Conservation (phyloP, 1,139 yeast species). For the Blastobotrys buckinghamii region DNA sequence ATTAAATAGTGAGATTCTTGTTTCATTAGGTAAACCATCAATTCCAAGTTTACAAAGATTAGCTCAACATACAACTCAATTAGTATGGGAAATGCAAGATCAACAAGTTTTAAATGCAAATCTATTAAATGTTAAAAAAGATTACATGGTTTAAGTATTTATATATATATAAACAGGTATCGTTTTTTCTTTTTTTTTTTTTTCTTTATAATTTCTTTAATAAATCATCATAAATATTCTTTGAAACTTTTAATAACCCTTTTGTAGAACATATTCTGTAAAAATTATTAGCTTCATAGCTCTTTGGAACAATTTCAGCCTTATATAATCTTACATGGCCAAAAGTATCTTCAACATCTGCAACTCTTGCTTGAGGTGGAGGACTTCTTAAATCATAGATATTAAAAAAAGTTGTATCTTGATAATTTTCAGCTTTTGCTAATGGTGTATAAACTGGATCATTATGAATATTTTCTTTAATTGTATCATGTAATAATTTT, state of each 20-base stretch:
- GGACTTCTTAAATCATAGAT: slow-evolving; percentile 64
- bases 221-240: slow-evolving; percentile 44
- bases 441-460: slow-evolving; percentile 59
- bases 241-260: slow-evolving; percentile 56
- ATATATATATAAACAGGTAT: background rate
- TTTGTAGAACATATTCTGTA: slow-evolving; percentile 52
- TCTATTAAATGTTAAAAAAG: slow-evolving; percentile 34
- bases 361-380: slow-evolving; percentile 63
- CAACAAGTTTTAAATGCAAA: slow-evolving; percentile 28
- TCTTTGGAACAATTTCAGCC: slow-evolving; percentile 44
- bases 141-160: slow-evolving; percentile 26
- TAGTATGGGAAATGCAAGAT: slow-evolving; percentile 32
- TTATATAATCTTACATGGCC: slow-evolving; percentile 63
- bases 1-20: slow-evolving; percentile 40
- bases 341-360: slow-evolving; percentile 64
- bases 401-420: slow-evolving; percentile 49
- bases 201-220: background rate
- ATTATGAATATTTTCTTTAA: slow-evolving; percentile 33
- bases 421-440: slow-evolving; percentile 46
- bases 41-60: slow-evolving; percentile 36
- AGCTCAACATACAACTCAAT: slow-evolving; percentile 33
- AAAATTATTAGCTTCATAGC: slow-evolving; percentile 56
- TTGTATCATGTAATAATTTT: slow-evolving; percentile 29
- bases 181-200: background rate
- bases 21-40: slow-evolving; percentile 39